Evolutionary conservation across 805 yeast genomes (phyloP), one percentile per base, ranked within the genome.

Genomic region (Kazachstania taianensis): DNA sequence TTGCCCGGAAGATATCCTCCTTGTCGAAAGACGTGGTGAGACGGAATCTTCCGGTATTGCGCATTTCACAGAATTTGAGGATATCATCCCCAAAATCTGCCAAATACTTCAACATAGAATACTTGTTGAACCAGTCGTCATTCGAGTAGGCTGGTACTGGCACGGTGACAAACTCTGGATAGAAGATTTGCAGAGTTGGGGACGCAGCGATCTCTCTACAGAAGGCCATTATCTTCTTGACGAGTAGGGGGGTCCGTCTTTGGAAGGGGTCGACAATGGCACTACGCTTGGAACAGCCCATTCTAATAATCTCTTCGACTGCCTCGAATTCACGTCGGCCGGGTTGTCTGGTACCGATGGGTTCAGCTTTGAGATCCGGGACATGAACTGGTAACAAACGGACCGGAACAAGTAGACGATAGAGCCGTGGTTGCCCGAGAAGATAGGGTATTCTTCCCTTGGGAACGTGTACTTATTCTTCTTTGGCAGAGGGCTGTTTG

Each of bases 61-160:
- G n/a, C 5, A 4, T 28, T 28, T 28, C n/a, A 5, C 22, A 28
- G 19, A 28, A 28, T 6, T 28, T 4, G 17, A 28, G n/a, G 7
- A 28, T 10, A 18, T 16, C 31, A 12, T 28, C 31, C 12, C 20
- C 31, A 16, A 18, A 22, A 18, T 28, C 20, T 18, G 17, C 10
- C 5, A 28, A 12, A 12, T n/a, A n/a, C 9, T 15, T 28, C 20
- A 28, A 28, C 3, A 28, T 28, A 28, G 9, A 28, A 28, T 28
- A 28, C 19, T 15, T 28, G 9, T 16, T n/a, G 9, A 28, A 28
- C 31, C 31, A 28, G 19, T 28, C 31, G n/a, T 28, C 20, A 15
- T 28, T 28, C 10, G 14, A 10, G 19, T 15, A 28, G 9, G 31
- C 22, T 15, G 31, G 31, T 28, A 28, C 12, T 14, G 9, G 13